Base-by-base conservation (phyloP, 768 basidiomycete species). In the Tremella fuciformis region DNA sequence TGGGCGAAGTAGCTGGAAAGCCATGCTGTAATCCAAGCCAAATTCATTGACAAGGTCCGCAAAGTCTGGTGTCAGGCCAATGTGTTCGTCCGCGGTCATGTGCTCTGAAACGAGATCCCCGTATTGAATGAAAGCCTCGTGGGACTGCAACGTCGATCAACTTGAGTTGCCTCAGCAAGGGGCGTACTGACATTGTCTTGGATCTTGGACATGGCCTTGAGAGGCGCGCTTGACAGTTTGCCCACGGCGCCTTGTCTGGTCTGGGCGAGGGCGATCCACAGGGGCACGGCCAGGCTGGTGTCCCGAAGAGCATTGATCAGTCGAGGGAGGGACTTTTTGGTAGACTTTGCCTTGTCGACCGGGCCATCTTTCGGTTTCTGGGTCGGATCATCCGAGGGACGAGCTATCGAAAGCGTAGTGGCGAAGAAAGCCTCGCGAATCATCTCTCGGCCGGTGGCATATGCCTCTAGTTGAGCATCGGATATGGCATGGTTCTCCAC, bases 1-100 rank as follows among this genome's bases (percentile, higher is more conserved):
- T 1, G 94, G 92, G 15, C 96, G 84, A 39, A 90, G 83, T 57
- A 98, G 87, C 72, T 93, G 91, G 89, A 98, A 96, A 53, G 91
- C 90, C 56, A 96, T 86, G 13, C 88, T 84, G 38, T 88, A 84
- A 58, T 86, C 84, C 46, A 99, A 84, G 7, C 87, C 88, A 76
- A 88, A 98, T 39, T 82, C 81, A 52, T 83, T 80, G 53, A 85
- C 85, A 8, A 98, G 82, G 25, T 89, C 87, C 1, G 79, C 78
- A 9, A 96, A 79, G 16, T 88, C 79, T 3, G 94, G 93, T 6
- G 93, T 78, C 21, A 90, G 80, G 66, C 83, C 84, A 42, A 82
- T 82, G 68, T 92, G 93, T 55, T 89, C 87, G 56, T 85, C 81
- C 0, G 86, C 78, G 15, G 83, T 71, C 19, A 94, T 78, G 11